phyloP scores from a whole-genome alignment of 129 eudicot species.

The Escallonia rubra region DNA sequence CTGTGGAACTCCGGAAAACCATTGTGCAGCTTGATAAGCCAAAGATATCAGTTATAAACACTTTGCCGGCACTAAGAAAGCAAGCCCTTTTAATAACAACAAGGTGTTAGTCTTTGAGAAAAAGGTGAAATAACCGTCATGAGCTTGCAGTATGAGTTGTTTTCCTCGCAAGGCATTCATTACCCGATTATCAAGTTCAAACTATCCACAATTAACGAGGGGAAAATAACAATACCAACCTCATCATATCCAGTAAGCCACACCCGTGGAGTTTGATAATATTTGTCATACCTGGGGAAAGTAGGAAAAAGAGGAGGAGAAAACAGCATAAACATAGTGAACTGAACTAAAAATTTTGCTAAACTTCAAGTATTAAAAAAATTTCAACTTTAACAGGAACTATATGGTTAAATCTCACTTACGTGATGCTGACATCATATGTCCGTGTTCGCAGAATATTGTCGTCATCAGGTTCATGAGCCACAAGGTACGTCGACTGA shows the following conservation, averaged over 20 bases:
- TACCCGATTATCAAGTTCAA: no score
- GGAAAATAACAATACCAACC: conserved; percentile 43
- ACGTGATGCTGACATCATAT: conserved; percentile 99
- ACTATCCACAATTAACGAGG: background rate
- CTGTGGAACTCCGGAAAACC: no score
- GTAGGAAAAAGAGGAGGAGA: background rate
- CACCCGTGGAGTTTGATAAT: conserved; percentile 97
- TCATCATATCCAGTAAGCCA: conserved; percentile 99
- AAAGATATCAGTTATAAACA: no score
- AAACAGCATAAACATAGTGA: conserved; percentile 12
- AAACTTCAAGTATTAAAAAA: background rate
- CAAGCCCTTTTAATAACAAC: no score
- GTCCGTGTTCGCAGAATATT: conserved; percentile 88
- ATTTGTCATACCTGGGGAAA: conserved; percentile 80
- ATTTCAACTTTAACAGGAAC: background rate
- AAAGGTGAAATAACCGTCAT: no score
- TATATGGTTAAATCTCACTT: conserved; percentile 20
- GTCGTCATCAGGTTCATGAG: conserved; percentile 98
- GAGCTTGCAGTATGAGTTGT: no score
- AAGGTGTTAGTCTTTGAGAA: no score
- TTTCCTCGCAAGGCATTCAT: no score
- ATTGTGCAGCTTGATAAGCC: no score
- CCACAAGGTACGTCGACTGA: conserved; percentile 76
- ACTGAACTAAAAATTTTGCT: background rate
- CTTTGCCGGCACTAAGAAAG: no score